Conservation (phyloP, 305 asterid genomes). For the Fraxinus ornus region DNA sequence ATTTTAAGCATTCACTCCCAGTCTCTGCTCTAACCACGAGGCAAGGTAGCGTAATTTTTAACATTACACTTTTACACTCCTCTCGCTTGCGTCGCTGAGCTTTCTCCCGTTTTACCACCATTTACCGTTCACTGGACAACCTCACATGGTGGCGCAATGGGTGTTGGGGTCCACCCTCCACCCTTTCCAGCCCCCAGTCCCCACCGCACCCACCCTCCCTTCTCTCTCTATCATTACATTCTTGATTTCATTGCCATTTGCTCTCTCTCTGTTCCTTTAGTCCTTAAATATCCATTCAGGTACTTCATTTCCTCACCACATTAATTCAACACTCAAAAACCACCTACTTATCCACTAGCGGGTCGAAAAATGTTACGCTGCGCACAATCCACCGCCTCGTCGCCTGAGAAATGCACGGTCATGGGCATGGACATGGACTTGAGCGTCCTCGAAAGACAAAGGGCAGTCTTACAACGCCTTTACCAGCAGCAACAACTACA, state of each 20-base stretch:
- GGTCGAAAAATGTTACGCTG: not conserved
- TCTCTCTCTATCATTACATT: slow-evolving; percentile 22
- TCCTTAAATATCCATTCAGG: not conserved
- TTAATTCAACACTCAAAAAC: not conserved
- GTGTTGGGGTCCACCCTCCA: not conserved
- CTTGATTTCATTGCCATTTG: slow-evolving; percentile 8
- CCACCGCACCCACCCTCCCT: not conserved
- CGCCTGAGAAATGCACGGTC: not conserved
- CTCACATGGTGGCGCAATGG: not conserved
- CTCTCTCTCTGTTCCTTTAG: not conserved
- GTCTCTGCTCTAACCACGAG: too few relatives aligned
- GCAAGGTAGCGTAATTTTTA: too few relatives aligned
- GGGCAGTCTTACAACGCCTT: slow-evolving; percentile 37
- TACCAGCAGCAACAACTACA: slow-evolving; percentile 22
- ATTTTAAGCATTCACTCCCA: too few relatives aligned
- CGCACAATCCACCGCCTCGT: not conserved
- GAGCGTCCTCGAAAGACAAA: slow-evolving; percentile 52
- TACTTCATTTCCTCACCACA: not conserved
- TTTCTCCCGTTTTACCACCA: not conserved
- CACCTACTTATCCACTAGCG: not conserved
- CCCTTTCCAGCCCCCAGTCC: slow-evolving; percentile 1
- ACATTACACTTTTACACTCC: too few relatives aligned
- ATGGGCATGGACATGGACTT: slow-evolving; percentile 18
- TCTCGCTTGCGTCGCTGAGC: not conserved
- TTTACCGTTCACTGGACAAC: not conserved